Evolutionary conservation across 2,329 filamentous ascomycete genomes (phyloP).

Genomic region (Curvularia hawaiiensis): DNA sequence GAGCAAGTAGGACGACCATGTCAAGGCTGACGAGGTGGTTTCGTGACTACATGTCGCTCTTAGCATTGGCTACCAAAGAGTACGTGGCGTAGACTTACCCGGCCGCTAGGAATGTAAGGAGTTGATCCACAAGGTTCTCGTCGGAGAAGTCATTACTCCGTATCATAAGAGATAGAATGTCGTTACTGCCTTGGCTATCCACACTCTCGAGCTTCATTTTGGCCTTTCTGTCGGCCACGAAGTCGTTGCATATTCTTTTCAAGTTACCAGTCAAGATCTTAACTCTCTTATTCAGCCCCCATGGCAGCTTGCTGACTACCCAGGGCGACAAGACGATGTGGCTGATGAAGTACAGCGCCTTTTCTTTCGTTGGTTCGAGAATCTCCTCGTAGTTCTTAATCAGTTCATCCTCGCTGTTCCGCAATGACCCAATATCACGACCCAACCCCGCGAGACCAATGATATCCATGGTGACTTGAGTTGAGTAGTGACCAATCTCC

Average conservation of each 20-base stretch:
- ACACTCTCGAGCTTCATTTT: conserved; percentile 42
- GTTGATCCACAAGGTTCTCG: conserved; percentile 58
- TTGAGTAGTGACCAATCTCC: conserved; percentile 52
- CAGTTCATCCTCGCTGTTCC: conserved; percentile 50
- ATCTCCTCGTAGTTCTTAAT: conserved; percentile 52
- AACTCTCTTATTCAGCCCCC: conserved; percentile 53
- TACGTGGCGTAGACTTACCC: conserved; percentile 47
- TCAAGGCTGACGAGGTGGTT: conserved; percentile 75
- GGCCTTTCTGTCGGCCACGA: conserved; percentile 56
- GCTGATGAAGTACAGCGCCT: conserved; percentile 51
- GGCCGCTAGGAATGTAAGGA: conserved; percentile 62
- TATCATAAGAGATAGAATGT: conserved; percentile 57
- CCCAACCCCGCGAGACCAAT: conserved; percentile 54
- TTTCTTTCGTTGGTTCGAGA: conserved; percentile 54
- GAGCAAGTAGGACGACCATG: conserved; percentile 77
- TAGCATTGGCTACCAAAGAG: not conserved
- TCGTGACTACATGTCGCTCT: conserved; percentile 60
- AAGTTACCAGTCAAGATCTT: conserved; percentile 44
- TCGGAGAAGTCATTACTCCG: conserved; percentile 60
- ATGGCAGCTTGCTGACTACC: conserved; percentile 52
- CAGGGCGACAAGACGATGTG: conserved; percentile 46
- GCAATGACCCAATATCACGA: conserved; percentile 50
- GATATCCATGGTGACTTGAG: conserved; percentile 54
- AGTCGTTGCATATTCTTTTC: conserved; percentile 51
- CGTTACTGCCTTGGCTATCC: conserved; percentile 42